These are phyloP conservation scores for Asterionellopsis glacialis DNA, from an alignment of 108 stramenopile species.

Conservation along the genomic window DNA sequence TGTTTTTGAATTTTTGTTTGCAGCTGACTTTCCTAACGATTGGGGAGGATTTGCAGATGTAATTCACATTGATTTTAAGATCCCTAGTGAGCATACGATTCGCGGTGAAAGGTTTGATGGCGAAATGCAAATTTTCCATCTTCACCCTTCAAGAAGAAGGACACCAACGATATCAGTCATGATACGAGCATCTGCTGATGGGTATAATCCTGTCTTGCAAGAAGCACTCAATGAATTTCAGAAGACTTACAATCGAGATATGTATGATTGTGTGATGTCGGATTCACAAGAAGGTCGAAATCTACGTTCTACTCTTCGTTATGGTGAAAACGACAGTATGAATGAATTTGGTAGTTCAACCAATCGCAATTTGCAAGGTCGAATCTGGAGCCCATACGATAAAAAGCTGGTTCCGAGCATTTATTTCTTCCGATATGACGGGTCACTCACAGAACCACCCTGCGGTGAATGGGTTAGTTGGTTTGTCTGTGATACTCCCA, in stretches of 20 bases:
- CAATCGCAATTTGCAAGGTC: slow-evolving; percentile 16
- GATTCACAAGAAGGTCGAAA: slow-evolving; percentile 7
- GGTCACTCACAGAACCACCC: slow-evolving; percentile 81
- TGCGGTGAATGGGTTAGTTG: slow-evolving; percentile 76
- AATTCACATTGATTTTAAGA: slow-evolving; percentile 79
- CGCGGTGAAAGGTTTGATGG: slow-evolving; percentile 65
- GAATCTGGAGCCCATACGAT: slow-evolving; percentile 63
- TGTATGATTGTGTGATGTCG: slow-evolving; percentile 15
- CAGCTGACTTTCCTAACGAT: slow-evolving; percentile 74
- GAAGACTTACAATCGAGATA: slow-evolving; percentile 41
- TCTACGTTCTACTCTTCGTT: slow-evolving; percentile 8
- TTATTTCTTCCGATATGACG: slow-evolving; percentile 75
- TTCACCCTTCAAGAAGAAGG: slow-evolving; percentile 36
- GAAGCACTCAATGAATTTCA: slow-evolving; percentile 48
- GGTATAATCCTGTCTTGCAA: slow-evolving; percentile 36
- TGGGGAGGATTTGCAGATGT: slow-evolving; percentile 60
- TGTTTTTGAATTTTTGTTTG: too few species aligned
- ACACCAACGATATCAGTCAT: slow-evolving; percentile 28
- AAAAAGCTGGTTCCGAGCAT: slow-evolving; percentile 41
- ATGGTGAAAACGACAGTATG: not conserved
- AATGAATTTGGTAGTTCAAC: not conserved
- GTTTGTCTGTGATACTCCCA: slow-evolving; percentile 69
- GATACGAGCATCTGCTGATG: slow-evolving; percentile 22
- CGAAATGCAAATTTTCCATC: slow-evolving; percentile 76
- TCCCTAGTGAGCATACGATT: slow-evolving; percentile 73